phyloP scores from a whole-genome alignment of 2,329 filamentous ascomycete genomes.

The Verticillium alfalfae region DNA sequence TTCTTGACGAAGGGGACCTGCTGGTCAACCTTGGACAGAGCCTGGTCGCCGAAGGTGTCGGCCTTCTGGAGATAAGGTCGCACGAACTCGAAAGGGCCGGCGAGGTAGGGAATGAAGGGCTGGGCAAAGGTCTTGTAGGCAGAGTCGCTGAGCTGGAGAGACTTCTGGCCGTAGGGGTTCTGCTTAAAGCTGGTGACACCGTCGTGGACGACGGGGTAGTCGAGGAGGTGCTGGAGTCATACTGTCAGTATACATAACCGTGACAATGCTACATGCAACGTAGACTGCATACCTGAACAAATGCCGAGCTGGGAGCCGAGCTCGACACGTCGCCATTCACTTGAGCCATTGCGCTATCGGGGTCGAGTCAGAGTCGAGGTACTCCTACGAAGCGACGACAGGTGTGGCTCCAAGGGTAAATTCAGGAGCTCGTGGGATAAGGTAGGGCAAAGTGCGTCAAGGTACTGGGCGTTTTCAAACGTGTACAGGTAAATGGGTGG shows the following conservation, averaged over 20 bases:
- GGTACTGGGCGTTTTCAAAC: background rate
- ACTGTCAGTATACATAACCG: background rate
- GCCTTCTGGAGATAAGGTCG: constrained; percentile 80
- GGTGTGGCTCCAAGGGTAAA: background rate
- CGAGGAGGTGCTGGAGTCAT: constrained; percentile 64
- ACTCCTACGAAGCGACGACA: background rate
- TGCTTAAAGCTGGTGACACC: constrained; percentile 71
- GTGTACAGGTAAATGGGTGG: background rate
- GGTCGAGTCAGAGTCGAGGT: background rate
- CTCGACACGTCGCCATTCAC: constrained; percentile 45
- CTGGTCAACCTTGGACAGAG: constrained; percentile 64
- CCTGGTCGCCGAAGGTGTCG: constrained; percentile 69
- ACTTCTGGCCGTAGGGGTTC: constrained; percentile 79
- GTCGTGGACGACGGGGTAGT: constrained; percentile 80
- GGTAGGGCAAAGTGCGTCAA: background rate
- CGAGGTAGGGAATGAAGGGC: constrained; percentile 72
- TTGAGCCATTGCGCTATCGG: constrained; percentile 28
- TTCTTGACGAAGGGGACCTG: constrained; percentile 71
- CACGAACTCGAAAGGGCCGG: constrained; percentile 75
- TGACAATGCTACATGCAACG: background rate
- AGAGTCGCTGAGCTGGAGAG: constrained; percentile 67
- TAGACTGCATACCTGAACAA: constrained; percentile 35
- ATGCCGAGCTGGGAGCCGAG: constrained; percentile 39
- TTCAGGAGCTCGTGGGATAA: background rate
- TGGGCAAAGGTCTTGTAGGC: constrained; percentile 73